Evolutionary conservation across 306 rosid species (phyloP).

Genomic region (Sicyos edulis): DNA sequence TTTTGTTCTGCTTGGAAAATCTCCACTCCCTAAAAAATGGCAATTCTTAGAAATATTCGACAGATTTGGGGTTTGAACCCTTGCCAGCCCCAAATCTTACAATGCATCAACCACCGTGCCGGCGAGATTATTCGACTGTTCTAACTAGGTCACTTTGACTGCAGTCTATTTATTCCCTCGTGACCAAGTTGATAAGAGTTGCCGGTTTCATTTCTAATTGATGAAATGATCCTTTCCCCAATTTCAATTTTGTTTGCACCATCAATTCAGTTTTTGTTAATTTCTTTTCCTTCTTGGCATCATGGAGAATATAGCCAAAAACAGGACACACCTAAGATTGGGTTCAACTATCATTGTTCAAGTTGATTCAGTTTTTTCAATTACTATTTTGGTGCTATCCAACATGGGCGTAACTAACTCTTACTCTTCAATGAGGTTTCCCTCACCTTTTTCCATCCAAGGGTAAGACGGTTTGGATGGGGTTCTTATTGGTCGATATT

Average conservation of each 20-base stretch:
- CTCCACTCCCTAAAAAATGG: neutral
- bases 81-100: too few relatives aligned
- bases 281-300: neutral
- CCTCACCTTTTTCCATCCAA: neutral
- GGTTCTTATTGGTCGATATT: neutral
- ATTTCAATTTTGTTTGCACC: neutral
- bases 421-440: neutral
- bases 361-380: neutral
- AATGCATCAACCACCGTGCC: too few relatives aligned
- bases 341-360: neutral
- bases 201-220: neutral
- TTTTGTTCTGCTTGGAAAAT: neutral
- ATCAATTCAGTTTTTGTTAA: neutral
- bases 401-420: neutral
- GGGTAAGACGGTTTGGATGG: neutral
- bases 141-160: neutral
- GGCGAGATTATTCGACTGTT: neutral
- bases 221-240: neutral
- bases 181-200: neutral
- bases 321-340: neutral
- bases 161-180: neutral
- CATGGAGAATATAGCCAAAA: neutral
- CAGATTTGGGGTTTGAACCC: too few relatives aligned
- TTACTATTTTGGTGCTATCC: neutral
- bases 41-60: too few relatives aligned